phyloP scores from a whole-genome alignment of 2,329 filamentous ascomycete genomes.

The Erysiphe pulchra region DNA sequence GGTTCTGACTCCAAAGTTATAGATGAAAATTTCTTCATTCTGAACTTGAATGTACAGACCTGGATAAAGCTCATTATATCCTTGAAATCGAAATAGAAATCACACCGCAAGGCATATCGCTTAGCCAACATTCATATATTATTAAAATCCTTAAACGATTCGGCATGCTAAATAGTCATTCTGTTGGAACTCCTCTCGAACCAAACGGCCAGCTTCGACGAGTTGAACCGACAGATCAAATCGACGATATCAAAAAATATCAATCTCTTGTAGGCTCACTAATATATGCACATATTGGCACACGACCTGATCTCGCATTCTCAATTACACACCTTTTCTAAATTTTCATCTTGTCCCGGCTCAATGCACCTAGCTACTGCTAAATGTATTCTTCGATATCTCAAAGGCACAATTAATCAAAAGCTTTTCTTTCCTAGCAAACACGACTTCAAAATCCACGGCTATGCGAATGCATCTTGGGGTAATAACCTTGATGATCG shows the following conservation, averaged over 20 bases:
- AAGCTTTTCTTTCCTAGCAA: not conserved
- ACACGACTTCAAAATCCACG: not conserved
- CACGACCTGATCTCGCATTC: not conserved
- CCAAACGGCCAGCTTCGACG: not conserved
- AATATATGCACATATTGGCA: not conserved
- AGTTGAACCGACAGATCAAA: not conserved
- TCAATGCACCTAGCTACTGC: not conserved
- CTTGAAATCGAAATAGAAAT: not conserved
- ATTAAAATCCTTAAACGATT: not conserved
- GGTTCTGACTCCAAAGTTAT: not conserved
- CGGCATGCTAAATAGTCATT: not conserved
- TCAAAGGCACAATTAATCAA: not conserved
- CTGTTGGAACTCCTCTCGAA: not conserved
- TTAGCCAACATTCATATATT: not conserved
- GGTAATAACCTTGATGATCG: not conserved
- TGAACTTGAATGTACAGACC: not conserved
- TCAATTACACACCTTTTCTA: not conserved
- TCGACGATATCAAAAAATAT: not conserved
- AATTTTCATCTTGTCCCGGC: not conserved
- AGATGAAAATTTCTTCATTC: not conserved
- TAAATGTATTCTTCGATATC: not conserved
- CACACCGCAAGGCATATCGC: not conserved
- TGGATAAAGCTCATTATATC: not conserved
- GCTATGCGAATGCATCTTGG: not conserved
- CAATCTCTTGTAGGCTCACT: not conserved